Conservation (phyloP, 2,329 filamentous ascomycete species). For the Scedosporium minutisporum region DNA sequence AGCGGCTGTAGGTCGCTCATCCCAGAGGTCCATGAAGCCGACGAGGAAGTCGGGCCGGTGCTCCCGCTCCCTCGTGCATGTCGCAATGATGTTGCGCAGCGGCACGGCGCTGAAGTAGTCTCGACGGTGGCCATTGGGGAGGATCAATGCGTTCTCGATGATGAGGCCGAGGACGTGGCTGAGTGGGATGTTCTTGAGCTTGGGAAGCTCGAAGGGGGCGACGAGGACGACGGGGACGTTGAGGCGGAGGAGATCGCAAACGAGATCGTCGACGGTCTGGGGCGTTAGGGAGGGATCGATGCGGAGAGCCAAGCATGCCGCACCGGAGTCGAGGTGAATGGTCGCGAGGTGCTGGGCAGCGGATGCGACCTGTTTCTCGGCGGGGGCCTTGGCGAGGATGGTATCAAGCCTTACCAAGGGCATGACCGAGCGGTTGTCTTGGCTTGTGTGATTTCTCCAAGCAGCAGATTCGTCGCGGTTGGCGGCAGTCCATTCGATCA, state of each 20-base stretch:
- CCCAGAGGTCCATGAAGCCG: constrained; percentile 26
- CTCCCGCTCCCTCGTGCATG: constrained; percentile 19
- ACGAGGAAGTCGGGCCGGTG: constrained; percentile 24
- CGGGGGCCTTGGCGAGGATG: background rate
- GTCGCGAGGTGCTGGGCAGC: constrained; percentile 2
- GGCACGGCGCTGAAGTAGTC: constrained; percentile 31
- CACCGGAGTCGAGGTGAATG: constrained; percentile 5
- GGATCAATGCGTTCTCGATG: constrained; percentile 30
- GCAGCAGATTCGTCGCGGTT: constrained; percentile 3
- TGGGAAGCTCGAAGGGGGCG: background rate
- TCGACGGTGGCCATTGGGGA: constrained; percentile 26
- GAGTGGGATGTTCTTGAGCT: background rate
- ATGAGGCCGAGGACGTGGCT: constrained; percentile 24
- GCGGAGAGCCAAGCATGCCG: background rate
- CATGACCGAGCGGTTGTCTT: constrained; percentile 4
- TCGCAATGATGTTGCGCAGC: constrained; percentile 21
- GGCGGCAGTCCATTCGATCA: constrained; percentile 4
- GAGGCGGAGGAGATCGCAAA: constrained; percentile 3
- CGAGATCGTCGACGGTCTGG: constrained; percentile 2
- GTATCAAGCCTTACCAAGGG: constrained; percentile 2
- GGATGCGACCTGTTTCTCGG: constrained; percentile 1
- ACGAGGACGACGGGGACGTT: constrained; percentile 5
- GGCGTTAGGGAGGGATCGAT: background rate
- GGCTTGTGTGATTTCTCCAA: constrained; percentile 4
- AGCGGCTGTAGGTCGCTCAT: constrained; percentile 20